Conservation (phyloP, 1,284 basidiomycete genomes). For the Bondarzewia mesenterica region DNA sequence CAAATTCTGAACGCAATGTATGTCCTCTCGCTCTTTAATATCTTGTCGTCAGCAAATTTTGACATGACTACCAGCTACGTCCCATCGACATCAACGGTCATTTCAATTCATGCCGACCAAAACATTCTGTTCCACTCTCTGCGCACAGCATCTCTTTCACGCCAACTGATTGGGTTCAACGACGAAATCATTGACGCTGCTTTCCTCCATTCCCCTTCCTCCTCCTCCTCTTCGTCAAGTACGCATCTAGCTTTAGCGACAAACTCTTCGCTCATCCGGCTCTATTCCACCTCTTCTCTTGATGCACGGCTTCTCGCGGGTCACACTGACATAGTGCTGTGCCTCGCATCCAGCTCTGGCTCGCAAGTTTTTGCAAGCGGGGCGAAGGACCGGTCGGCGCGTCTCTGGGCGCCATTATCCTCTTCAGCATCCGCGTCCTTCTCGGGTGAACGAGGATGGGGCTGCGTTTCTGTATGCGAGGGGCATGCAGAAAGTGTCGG, state of each 20-base stretch:
- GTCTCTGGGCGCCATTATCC: constrained; percentile 68
- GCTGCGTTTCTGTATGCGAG: constrained; percentile 82
- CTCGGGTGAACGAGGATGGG: constrained; percentile 48
- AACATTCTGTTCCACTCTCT: constrained; percentile 89
- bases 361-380: constrained; percentile 80
- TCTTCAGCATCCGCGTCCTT: constrained; percentile 2
- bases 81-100: constrained; percentile 52
- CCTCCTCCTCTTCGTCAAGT: constrained; percentile 29
- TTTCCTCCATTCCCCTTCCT: constrained; percentile 51
- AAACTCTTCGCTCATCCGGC: constrained; percentile 87
- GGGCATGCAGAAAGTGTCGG: constrained; percentile 95
- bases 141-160: constrained; percentile 48
- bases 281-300: constrained; percentile 70
- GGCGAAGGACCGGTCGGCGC: constrained; percentile 85
- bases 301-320: constrained; percentile 81
- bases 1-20: constrained; percentile 70
- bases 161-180: constrained; percentile 95
- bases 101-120: constrained; percentile 94
- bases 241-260: constrained; percentile 88
- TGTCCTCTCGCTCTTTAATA: constrained; percentile 25
- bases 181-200: constrained; percentile 93
- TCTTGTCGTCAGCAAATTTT: constrained; percentile 11
- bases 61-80: constrained; percentile 48
- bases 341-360: constrained; percentile 64
- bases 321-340: constrained; percentile 89